phyloP scores from a whole-genome alignment of 2,329 filamentous ascomycete genomes.

The Zasmidium cellare region DNA sequence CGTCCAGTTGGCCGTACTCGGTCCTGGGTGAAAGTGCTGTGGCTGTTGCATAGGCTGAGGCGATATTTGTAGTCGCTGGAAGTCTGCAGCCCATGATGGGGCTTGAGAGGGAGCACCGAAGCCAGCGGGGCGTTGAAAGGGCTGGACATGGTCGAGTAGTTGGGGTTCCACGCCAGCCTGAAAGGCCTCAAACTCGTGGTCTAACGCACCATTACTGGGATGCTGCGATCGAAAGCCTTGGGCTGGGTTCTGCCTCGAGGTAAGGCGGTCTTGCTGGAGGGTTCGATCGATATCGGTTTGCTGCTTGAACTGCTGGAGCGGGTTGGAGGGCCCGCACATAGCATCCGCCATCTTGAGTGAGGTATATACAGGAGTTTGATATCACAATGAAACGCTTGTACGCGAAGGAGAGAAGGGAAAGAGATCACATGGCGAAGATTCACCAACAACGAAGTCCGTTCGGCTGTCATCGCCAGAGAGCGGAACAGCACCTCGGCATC shows the following conservation, averaged over 20 bases:
- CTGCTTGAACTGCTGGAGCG: slow-evolving; percentile 71
- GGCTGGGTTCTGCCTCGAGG: slow-evolving; percentile 45
- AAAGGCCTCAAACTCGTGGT: slow-evolving; percentile 70
- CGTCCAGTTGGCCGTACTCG: slow-evolving; percentile 51
- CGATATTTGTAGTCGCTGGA: slow-evolving; percentile 48
- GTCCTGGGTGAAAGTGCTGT: slow-evolving; percentile 43
- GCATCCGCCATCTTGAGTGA: slow-evolving; percentile 60
- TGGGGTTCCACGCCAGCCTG: slow-evolving; percentile 53
- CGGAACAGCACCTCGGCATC: background rate
- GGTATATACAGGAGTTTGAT: background rate
- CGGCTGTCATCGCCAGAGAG: background rate
- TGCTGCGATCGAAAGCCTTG: slow-evolving; percentile 65
- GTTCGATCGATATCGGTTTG: slow-evolving; percentile 68
- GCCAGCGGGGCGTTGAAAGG: slow-evolving; percentile 35
- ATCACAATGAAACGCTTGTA: background rate
- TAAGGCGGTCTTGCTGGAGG: slow-evolving; percentile 70
- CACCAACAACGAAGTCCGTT: background rate
- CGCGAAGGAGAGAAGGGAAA: background rate
- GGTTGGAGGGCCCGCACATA: slow-evolving; percentile 73
- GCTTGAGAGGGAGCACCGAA: slow-evolving; percentile 29
- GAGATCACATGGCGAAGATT: slow-evolving; percentile 8
- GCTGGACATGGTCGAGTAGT: slow-evolving; percentile 39
- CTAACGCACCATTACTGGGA: slow-evolving; percentile 56
- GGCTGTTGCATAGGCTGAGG: slow-evolving; percentile 45
- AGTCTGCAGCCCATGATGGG: slow-evolving; percentile 52